Conservation (phyloP, 23 red algal genomes). For the Porphyridium purpureum region DNA sequence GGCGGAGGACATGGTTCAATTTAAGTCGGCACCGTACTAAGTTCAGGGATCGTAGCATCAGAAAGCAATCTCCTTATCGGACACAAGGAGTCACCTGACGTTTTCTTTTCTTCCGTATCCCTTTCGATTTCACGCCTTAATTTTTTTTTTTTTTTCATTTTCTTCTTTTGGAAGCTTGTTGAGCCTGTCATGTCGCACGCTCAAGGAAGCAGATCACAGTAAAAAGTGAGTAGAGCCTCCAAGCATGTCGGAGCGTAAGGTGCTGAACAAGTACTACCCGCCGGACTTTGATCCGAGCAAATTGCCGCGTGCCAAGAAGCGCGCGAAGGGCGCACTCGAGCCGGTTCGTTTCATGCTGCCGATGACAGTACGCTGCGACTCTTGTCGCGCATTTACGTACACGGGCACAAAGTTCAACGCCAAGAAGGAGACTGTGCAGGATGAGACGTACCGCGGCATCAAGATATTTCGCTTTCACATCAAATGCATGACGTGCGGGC, state of each 20-base stretch:
- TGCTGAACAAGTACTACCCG: conserved; percentile 88
- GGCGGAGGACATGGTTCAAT: neutral
- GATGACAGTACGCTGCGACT: conserved; percentile 70
- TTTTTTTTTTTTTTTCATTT: too few relatives aligned
- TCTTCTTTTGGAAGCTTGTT: too few relatives aligned
- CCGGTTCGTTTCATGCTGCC: conserved; percentile 85
- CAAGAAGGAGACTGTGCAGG: conserved; percentile 40
- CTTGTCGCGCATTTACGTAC: conserved; percentile 83
- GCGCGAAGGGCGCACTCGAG: conserved; percentile 30
- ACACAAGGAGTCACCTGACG: too few relatives aligned
- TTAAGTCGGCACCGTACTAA: too few relatives aligned
- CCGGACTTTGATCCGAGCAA: conserved; percentile 84
- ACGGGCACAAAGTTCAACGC: conserved; percentile 87
- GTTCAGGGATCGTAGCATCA: too few relatives aligned
- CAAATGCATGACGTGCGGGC: conserved; percentile 61
- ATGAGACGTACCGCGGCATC: conserved; percentile 57
- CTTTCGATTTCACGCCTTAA: too few relatives aligned
- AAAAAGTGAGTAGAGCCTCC: too few relatives aligned
- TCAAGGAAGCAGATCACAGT: too few relatives aligned
- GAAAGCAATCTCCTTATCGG: too few relatives aligned
- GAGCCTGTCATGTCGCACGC: too few relatives aligned
- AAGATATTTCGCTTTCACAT: conserved; percentile 76
- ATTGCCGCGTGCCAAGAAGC: conserved; percentile 45
- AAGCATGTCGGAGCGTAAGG: conserved; percentile 91
- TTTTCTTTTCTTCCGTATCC: too few relatives aligned